A percentile compares a stretch with the other conserved stretches of the same genome.
These are phyloP conservation scores for Conticribra guillardii DNA, from an alignment of 108 stramenopile species.

Conservation along the genomic window DNA sequence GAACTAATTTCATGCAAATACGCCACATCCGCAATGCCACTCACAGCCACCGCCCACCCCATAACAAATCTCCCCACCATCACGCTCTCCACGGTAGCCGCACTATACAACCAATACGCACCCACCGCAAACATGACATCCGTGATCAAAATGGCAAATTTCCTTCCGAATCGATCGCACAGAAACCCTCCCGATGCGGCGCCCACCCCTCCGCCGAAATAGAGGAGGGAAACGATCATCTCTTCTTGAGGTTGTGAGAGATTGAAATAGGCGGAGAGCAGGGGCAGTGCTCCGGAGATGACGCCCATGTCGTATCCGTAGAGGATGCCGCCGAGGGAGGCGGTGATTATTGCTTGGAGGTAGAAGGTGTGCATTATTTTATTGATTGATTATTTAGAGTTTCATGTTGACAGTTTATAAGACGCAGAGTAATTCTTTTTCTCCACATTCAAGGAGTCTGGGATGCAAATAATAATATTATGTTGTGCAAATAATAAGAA, in stretches of 20 bases:
- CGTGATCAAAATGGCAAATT: conserved; percentile 57
- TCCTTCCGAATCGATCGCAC: conserved; percentile 70
- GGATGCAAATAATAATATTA: too few species aligned
- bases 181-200: conserved; percentile 68
- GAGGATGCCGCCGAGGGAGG: conserved; percentile 69
- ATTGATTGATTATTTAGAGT: too few species aligned
- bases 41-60: conserved; percentile 73
- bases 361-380: conserved; percentile 36
- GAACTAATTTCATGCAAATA: conserved; percentile 78
- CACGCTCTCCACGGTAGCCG: conserved; percentile 35
- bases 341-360: conserved; percentile 59
- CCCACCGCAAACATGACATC: conserved; percentile 70
- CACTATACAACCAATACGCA: conserved; percentile 51
- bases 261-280: conserved; percentile 51
- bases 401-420: too few species aligned
- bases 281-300: conserved; percentile 67
- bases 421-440: too few species aligned
- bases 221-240: conserved; percentile 66
- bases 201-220: conserved; percentile 70
- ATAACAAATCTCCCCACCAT: conserved; percentile 65
- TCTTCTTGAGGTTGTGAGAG: conserved; percentile 54
- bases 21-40: conserved; percentile 73
- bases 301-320: conserved; percentile 84
- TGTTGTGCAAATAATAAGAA: too few species aligned
- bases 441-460: too few species aligned